These are phyloP conservation scores for Oryza punctata DNA, from an alignment of 176 grass and related monocot genomes.

Conservation along the genomic window DNA sequence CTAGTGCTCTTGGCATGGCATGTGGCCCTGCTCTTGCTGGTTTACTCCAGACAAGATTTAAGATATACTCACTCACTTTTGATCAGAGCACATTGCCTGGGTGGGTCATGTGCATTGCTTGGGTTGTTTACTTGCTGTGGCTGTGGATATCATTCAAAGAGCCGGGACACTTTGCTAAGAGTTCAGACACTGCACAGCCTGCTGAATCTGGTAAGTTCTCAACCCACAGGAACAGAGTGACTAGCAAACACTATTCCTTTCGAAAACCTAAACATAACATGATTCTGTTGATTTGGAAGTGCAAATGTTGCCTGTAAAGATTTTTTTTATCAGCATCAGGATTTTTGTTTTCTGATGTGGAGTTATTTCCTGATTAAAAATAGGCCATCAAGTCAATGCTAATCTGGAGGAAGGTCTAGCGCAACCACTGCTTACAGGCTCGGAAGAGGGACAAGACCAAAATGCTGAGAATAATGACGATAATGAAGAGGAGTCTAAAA, in stretches of 20 bases:
- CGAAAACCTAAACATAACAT: neutral
- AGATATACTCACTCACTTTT: conserved; percentile 69
- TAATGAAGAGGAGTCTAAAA: conserved; percentile 49
- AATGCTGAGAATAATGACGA: conserved; percentile 56
- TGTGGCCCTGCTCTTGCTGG: conserved; percentile 95
- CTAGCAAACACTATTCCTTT: neutral
- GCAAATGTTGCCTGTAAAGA: neutral
- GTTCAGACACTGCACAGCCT: conserved; percentile 3
- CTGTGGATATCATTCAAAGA: conserved; percentile 89
- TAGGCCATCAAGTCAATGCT: conserved; percentile 51
- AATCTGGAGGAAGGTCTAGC: conserved; percentile 79
- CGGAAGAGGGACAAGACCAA: conserved; percentile 53
- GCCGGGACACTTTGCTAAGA: conserved; percentile 54
- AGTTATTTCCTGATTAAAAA: conserved; percentile 34
- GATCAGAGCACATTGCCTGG: conserved; percentile 92
- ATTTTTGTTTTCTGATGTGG: neutral
- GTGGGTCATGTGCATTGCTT: conserved; percentile 91
- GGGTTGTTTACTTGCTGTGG: conserved; percentile 84
- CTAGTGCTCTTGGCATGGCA: conserved; percentile 97
- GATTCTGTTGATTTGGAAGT: neutral
- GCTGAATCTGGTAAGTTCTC: conserved; percentile 59
- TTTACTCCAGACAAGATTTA: conserved; percentile 86
- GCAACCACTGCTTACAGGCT: conserved; percentile 64
- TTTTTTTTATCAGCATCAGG: neutral
- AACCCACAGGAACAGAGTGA: neutral